These are phyloP conservation scores for Suhomyces canberraensis DNA, from an alignment of 805 yeast genomes.

Conservation along the genomic window DNA sequence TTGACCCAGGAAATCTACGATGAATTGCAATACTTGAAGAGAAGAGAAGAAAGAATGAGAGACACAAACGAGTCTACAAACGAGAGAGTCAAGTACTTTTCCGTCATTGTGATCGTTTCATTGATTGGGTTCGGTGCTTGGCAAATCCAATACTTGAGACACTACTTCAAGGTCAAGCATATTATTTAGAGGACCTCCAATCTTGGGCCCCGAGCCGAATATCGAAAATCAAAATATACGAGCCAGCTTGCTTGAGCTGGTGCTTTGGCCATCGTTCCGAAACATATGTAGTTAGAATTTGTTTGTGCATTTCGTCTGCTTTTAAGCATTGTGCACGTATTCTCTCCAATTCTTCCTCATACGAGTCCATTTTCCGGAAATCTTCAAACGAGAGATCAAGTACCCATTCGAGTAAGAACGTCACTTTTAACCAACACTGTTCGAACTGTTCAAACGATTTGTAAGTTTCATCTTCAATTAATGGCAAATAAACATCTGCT, in stretches of 20 bases:
- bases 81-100: slow-evolving; percentile 85
- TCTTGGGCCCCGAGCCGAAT: too few relatives aligned
- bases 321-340: too few relatives aligned
- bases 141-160: slow-evolving; percentile 90
- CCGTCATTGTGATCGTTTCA: slow-evolving; percentile 62
- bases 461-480: slow-evolving; percentile 22
- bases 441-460: slow-evolving; percentile 15
- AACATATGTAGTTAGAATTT: too few relatives aligned
- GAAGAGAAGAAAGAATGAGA: slow-evolving; percentile 88
- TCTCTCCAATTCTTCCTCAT: slow-evolving; percentile 1
- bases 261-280: too few relatives aligned
- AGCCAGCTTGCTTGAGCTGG: too few relatives aligned
- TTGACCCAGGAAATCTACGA: slow-evolving; percentile 74
- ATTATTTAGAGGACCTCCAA: slow-evolving; percentile 50
- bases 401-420: slow-evolving; percentile 23
- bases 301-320: too few relatives aligned
- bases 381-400: slow-evolving; percentile 11
- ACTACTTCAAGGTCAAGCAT: slow-evolving; percentile 85
- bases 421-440: slow-evolving; percentile 23
- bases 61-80: slow-evolving; percentile 97
- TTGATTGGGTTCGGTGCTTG: slow-evolving; percentile 81
- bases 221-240: too few relatives aligned
- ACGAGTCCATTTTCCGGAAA: not conserved
- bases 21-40: slow-evolving; percentile 79
- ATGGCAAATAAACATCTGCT: slow-evolving; percentile 10